Percentiles rank a stretch among this genome's conserved stretches.
These are phyloP conservation scores for Talaromyces marneffei DNA, from an alignment of 2,329 filamentous ascomycete genomes.

Conservation along the genomic window DNA sequence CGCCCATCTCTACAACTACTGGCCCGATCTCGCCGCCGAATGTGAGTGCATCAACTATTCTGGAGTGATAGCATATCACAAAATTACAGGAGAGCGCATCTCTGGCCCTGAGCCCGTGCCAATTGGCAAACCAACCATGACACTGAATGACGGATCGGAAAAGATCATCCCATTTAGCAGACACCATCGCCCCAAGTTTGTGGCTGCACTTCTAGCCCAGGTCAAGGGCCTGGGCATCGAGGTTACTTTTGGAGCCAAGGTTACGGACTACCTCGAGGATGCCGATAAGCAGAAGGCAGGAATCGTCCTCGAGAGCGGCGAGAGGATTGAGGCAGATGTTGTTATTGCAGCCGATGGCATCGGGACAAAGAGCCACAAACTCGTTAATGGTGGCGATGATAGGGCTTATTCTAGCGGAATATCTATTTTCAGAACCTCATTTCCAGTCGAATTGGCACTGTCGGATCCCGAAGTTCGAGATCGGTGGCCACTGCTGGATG, in stretches of 20 bases:
- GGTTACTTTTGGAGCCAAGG: constrained; percentile 18
- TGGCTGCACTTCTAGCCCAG: constrained; percentile 18
- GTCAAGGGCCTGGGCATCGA: constrained; percentile 16
- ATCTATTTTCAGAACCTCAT: neutral
- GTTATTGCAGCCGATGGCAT: constrained; percentile 1
- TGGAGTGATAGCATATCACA: constrained; percentile 18
- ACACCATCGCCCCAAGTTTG: constrained; percentile 20
- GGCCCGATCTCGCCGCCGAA: constrained; percentile 18
- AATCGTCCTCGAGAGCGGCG: constrained; percentile 1
- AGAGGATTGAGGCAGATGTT: neutral
- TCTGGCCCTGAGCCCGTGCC: constrained; percentile 15
- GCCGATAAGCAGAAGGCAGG: constrained; percentile 3
- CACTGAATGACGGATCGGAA: constrained; percentile 5
- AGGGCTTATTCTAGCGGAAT: neutral
- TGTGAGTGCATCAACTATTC: constrained; percentile 12
- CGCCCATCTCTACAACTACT: constrained; percentile 15
- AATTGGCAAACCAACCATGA: constrained; percentile 3
- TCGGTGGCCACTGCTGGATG: constrained; percentile 8
- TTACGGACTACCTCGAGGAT: constrained; percentile 15
- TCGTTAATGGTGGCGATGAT: neutral
- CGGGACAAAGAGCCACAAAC: neutral
- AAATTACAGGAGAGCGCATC: constrained; percentile 19
- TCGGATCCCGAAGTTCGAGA: constrained; percentile 2
- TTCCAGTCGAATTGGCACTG: constrained; percentile 3
- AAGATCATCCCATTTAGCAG: constrained; percentile 9